These are phyloP conservation scores for Nicotiana tabacum DNA, from an alignment of 257 asterid species.

Conservation along the genomic window DNA sequence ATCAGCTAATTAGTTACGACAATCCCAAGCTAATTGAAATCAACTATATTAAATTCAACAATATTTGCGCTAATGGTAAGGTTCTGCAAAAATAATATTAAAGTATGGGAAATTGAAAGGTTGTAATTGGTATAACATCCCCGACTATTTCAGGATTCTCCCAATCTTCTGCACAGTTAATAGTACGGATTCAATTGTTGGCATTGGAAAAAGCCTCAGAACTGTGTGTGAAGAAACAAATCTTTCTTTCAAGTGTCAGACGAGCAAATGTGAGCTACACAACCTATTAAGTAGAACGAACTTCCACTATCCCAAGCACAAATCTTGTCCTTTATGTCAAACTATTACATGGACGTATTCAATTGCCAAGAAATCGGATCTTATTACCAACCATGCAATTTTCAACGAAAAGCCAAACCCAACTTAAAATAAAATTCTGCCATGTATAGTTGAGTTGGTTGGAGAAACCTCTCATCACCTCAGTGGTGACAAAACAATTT, in stretches of 20 bases:
- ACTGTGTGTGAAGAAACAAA: background rate
- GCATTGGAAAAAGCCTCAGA: background rate
- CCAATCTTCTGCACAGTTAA: background rate
- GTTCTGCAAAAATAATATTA: too few relatives aligned
- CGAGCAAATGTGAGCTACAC: background rate
- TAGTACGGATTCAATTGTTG: background rate
- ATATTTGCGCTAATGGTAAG: too few relatives aligned
- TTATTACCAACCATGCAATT: background rate
- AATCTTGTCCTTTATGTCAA: background rate
- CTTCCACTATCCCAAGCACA: background rate
- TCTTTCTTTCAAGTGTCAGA: conserved; percentile 2
- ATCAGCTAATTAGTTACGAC: too few relatives aligned
- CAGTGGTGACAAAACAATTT: background rate
- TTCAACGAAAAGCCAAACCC: background rate
- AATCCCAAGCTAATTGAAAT: too few relatives aligned
- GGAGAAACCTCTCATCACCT: background rate
- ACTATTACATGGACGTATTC: background rate
- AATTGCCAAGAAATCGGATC: background rate
- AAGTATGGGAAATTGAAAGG: background rate
- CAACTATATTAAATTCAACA: background rate
- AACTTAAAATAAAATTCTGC: background rate
- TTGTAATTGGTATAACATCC: background rate
- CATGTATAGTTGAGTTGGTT: background rate
- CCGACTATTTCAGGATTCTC: background rate
- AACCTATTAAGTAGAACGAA: background rate